Conservation (phyloP, 805 yeast species). For the Kuraishia ogatae region DNA sequence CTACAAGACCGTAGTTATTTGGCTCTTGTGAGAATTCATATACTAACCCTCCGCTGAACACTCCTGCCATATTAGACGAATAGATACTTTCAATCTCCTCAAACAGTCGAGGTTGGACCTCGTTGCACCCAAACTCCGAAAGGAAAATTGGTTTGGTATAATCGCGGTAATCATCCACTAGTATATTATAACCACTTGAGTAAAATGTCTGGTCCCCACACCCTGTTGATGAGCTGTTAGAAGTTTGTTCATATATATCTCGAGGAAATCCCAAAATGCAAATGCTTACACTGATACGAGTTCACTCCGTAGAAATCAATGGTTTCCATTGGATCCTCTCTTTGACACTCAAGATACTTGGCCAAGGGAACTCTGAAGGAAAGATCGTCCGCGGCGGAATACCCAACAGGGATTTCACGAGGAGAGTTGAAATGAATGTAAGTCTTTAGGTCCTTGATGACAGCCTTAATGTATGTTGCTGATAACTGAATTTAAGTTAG, state of each 20-base stretch:
- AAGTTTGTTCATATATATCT: background rate
- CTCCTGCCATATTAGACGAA: conserved; percentile 62
- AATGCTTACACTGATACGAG: conserved; percentile 54
- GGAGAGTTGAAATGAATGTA: conserved; percentile 53
- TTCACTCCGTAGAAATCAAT: conserved; percentile 78
- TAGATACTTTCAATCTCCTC: conserved; percentile 68
- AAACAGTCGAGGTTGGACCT: conserved; percentile 67
- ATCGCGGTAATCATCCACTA: conserved; percentile 61
- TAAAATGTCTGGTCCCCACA: conserved; percentile 82
- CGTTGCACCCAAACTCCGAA: conserved; percentile 86
- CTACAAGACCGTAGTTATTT: conserved; percentile 72
- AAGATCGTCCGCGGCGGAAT: conserved; percentile 94
- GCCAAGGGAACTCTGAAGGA: conserved; percentile 69
- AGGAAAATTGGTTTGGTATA: conserved; percentile 75
- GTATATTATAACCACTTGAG: conserved; percentile 64
- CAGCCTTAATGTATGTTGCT: conserved; percentile 70
- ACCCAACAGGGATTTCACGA: conserved; percentile 81
- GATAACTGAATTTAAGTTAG: conserved; percentile 29
- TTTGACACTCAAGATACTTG: conserved; percentile 70
- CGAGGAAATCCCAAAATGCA: background rate
- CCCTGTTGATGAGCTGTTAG: conserved; percentile 27
- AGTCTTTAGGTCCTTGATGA: conserved; percentile 72
- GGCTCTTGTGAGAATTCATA: conserved; percentile 76
- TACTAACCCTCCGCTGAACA: conserved; percentile 79
- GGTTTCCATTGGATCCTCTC: conserved; percentile 24